Percentiles rank a stretch among this genome's conserved stretches.
These are phyloP conservation scores for Penicillium flavigenum DNA, from an alignment of 495 filamentous ascomycete species.

Conservation along the genomic window DNA sequence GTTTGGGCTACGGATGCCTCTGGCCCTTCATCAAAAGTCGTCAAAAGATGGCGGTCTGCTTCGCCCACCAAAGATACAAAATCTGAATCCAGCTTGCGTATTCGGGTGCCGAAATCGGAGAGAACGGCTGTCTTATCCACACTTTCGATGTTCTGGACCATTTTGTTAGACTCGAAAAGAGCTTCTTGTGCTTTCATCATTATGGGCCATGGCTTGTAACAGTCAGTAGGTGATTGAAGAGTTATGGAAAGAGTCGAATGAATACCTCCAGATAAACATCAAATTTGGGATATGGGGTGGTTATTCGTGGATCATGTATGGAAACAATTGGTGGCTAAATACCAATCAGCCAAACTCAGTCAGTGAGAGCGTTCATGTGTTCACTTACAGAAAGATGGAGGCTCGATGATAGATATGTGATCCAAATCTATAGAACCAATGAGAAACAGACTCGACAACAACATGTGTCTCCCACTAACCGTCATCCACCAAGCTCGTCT, in stretches of 20 bases:
- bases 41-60: constrained; percentile 17
- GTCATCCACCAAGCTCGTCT: constrained; percentile 57
- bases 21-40: constrained; percentile 11
- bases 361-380: neutral
- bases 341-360: neutral
- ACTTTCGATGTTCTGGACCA: constrained; percentile 22
- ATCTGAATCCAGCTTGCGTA: constrained; percentile 15
- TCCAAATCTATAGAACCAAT: constrained; percentile 33
- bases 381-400: constrained; percentile 20
- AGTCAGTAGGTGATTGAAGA: constrained; percentile 4
- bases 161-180: constrained; percentile 43
- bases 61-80: constrained; percentile 17
- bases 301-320: constrained; percentile 46
- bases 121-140: constrained; percentile 3
- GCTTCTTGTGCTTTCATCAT: constrained; percentile 48
- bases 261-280: constrained; percentile 43
- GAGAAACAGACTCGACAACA: constrained; percentile 37
- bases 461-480: constrained; percentile 24
- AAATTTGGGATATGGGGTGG: constrained; percentile 46
- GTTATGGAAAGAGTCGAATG: neutral
- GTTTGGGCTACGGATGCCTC: constrained; percentile 21
- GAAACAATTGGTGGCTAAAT: constrained; percentile 44
- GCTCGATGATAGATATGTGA: constrained; percentile 23
- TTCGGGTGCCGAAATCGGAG: constrained; percentile 13
- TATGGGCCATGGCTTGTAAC: constrained; percentile 39